Evolutionary conservation across 2,329 filamentous ascomycete genomes (phyloP).

Genomic region (Aspergillus costaricaensis): DNA sequence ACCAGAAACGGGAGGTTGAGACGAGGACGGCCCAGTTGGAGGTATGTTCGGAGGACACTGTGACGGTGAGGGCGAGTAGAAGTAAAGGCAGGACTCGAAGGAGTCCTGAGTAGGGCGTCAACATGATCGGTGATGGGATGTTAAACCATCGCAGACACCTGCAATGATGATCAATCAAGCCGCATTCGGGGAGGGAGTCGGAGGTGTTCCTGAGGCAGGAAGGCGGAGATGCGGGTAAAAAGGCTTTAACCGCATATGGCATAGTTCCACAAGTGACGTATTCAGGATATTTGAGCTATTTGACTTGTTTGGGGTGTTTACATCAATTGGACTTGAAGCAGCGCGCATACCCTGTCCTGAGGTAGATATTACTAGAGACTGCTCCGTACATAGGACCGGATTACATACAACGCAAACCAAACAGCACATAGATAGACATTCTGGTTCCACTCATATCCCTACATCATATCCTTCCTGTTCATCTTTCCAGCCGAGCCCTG

Average conservation of each 20-base stretch:
- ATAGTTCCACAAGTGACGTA: background rate
- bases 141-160: slow-evolving; percentile 21
- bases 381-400: too few species aligned
- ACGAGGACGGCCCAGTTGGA: slow-evolving; percentile 99
- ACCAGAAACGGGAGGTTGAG: slow-evolving; percentile 98
- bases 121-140: slow-evolving; percentile 28
- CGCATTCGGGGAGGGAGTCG: background rate
- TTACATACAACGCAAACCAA: background rate
- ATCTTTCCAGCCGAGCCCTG: background rate
- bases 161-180: slow-evolving; percentile 3
- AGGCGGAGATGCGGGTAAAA: slow-evolving; percentile 2
- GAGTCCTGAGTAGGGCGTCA: slow-evolving; percentile 24
- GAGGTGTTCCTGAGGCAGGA: background rate
- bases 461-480: background rate
- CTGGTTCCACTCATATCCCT: background rate
- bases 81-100: slow-evolving; percentile 29
- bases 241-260: background rate
- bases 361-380: too few species aligned
- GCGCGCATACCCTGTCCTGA: too few species aligned
- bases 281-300: background rate
- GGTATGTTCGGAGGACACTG: slow-evolving; percentile 63
- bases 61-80: slow-evolving; percentile 20
- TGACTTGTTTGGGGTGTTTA: too few species aligned
- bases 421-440: background rate
- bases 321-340: too few species aligned